Base-by-base conservation (phyloP, 257 asterid genomes). In the Primulina tabacum region DNA sequence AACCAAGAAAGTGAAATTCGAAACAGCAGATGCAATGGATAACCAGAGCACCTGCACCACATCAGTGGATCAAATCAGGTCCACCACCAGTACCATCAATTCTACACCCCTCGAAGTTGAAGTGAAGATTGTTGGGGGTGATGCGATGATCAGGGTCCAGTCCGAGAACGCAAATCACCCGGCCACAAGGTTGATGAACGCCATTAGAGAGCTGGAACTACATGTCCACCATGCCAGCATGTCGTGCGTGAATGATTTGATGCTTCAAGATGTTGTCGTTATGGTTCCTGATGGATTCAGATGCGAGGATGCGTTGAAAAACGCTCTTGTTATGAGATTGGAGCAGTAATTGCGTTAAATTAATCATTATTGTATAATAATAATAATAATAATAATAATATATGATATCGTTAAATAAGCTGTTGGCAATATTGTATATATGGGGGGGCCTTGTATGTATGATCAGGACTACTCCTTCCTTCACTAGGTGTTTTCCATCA, bases 221-320 rank as follows among this genome's bases (percentile, higher is more conserved):
- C 32, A 76, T 8, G 66, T 78, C 62, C 65, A 67, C 52, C 76
- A 75, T 43, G 87, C 79, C 0, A 73, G 76, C n/a, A 24, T 76
- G 40, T 79, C 82, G 0, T 62, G 63, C 29, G 65, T 82, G 0
- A 76, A 71, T 60, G 77, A 64, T 8, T 17, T 77, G 63, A 77
- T 84, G 85, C 64, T 77, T 10, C 89, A 84, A 61, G 79, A 79
- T 61, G 73, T 84, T 18, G 74, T 82, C 9, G 43, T 84, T 18
- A 72, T 62, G 72, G 24, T 74, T 71, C 83, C 82, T 1, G 21
- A 75, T n/a, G 77, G 73, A 47, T 21, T 77, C 55, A 14, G 68
- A 4, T 73, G 53, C 72, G 82, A 77, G 40, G 81, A 81, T 35
- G 81, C 75, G 33, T 60, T 84, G 10, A 82, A 72, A 74, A 35